A percentile compares a stretch with the other conserved stretches of the same genome.
These are phyloP conservation scores for Alternaria sp. DNA, from an alignment of 2,329 filamentous ascomycete species.

Conservation along the genomic window DNA sequence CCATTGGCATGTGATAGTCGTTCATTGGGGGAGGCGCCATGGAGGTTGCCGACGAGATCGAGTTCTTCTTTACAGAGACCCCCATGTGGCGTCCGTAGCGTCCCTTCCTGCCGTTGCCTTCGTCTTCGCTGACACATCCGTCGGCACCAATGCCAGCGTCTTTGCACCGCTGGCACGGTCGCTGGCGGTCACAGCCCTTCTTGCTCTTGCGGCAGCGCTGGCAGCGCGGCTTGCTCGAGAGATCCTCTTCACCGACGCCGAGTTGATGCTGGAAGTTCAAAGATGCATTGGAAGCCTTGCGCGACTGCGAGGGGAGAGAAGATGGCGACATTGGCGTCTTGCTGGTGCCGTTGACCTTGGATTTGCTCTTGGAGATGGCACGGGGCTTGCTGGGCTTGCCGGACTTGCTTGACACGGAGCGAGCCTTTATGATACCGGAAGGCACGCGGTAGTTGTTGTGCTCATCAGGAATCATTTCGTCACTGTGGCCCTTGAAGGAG, in stretches of 20 bases:
- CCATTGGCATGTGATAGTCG: slow-evolving; percentile 43
- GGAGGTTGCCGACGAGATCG: slow-evolving; percentile 25
- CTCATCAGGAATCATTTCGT: slow-evolving; percentile 55
- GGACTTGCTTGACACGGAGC: slow-evolving; percentile 51
- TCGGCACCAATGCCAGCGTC: slow-evolving; percentile 94
- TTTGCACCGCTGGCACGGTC: slow-evolving; percentile 92
- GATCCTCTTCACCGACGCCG: slow-evolving; percentile 80
- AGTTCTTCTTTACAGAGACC: slow-evolving; percentile 68
- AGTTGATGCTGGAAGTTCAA: slow-evolving; percentile 69
- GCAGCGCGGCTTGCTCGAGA: slow-evolving; percentile 95
- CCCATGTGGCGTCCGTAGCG: slow-evolving; percentile 80
- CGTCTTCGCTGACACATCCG: slow-evolving; percentile 95
- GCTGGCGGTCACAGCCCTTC: slow-evolving; percentile 96
- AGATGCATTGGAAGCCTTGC: slow-evolving; percentile 78
- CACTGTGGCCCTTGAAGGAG: slow-evolving; percentile 64
- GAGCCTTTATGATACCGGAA: slow-evolving; percentile 46
- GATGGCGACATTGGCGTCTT: slow-evolving; percentile 62
- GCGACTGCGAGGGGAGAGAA: slow-evolving; percentile 72
- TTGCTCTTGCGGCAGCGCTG: slow-evolving; percentile 99
- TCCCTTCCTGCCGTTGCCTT: slow-evolving; percentile 95
- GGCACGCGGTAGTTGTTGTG: slow-evolving; percentile 56
- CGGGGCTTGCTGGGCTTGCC: slow-evolving; percentile 53
- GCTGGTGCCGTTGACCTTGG: slow-evolving; percentile 51
- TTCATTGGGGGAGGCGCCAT: slow-evolving; percentile 51
- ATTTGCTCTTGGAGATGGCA: slow-evolving; percentile 62